A percentile compares a stretch with the other conserved stretches of the same genome.
Evolutionary conservation across 1,284 basidiomycete genomes (phyloP).

Genomic region (Ceratobasidium papillatum): DNA sequence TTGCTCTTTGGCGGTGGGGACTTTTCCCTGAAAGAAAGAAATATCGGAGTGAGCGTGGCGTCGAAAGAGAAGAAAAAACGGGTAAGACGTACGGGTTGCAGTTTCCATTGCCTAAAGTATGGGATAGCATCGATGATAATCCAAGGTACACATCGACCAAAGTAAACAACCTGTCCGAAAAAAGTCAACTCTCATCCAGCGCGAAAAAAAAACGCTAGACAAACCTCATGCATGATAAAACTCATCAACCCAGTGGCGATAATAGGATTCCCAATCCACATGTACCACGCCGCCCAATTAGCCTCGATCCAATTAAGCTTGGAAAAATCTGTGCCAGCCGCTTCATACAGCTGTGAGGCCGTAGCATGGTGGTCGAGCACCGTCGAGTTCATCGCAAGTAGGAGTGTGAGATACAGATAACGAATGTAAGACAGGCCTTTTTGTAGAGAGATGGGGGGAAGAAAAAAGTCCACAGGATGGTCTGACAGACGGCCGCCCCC

Average conservation of each 20-base stretch:
- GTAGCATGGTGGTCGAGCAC: conserved; percentile 39
- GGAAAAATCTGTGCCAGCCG: conserved; percentile 68
- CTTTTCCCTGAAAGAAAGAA: conserved; percentile 61
- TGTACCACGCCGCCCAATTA: conserved; percentile 85
- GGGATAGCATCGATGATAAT: conserved; percentile 95
- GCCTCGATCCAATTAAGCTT: conserved; percentile 79
- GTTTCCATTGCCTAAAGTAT: conserved; percentile 94
- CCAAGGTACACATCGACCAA: conserved; percentile 95
- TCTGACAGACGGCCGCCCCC: not conserved
- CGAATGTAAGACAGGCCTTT: not conserved
- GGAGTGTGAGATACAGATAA: not conserved
- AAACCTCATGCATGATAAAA: conserved; percentile 92
- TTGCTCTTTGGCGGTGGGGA: conserved; percentile 83
- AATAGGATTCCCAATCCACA: conserved; percentile 87
- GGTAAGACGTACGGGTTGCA: conserved; percentile 77
- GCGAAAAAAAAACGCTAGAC: conserved; percentile 47
- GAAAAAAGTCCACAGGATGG: conserved; percentile 4
- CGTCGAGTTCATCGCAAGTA: conserved; percentile 36
- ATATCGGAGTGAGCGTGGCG: conserved; percentile 7
- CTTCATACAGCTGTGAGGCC: conserved; percentile 55
- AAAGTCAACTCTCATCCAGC: conserved; percentile 4
- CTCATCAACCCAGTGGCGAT: conserved; percentile 95
- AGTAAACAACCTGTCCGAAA: conserved; percentile 83
- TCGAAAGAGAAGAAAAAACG: not conserved
- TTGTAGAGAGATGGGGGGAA: not conserved